Evolutionary conservation across 306 rosid species (phyloP), one percentile per base, ranked within the genome.

Genomic region (Hippophae gyantsensis): DNA sequence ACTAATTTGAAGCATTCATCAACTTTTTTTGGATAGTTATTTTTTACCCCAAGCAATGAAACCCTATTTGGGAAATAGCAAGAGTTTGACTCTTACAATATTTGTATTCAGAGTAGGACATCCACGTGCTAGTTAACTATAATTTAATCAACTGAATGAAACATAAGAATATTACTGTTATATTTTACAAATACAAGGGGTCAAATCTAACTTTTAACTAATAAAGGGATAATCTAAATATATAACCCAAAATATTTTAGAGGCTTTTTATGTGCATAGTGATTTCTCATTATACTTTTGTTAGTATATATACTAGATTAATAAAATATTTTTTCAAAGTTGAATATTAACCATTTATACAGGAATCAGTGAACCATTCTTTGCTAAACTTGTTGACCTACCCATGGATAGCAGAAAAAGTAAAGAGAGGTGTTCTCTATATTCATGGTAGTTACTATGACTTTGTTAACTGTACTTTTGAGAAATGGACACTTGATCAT

Each of bases 401-500:
- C 65, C 96, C 99, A 0, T 92, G 99, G 99, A 85, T 92, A 54
- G 87, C 84, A 78, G 86, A 86, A 74, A 92, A 83, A 57, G 93
- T 92, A 67, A 83, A 76, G 51, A 78, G 72, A 7, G 95, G 79
- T 52, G 61, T 77, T 71, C 88, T 87, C 26, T 70, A 61, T 57
- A 52, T 92, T 64, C 99, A 92, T 57, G 99, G 96, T 56, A 93
- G 96, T 48, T 92, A 92, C 76, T 92, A 92, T 58, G 81, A 88
- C 83, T 92, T 92, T 50, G 77, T 79, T 48, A 79, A 92, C 46
- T 88, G 99, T 78, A 74, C 99, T 57, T 92, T 92, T 60, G 99
- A 92, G 88, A 92, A 92, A 67, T 92, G 99, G 99, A 81, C 96
- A 64, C 72, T 92, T 51, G 96, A 92, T 74, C 86, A 80, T 61